phyloP scores from a whole-genome alignment of 1,139 yeast species.

The Debaryomyces udenii region DNA sequence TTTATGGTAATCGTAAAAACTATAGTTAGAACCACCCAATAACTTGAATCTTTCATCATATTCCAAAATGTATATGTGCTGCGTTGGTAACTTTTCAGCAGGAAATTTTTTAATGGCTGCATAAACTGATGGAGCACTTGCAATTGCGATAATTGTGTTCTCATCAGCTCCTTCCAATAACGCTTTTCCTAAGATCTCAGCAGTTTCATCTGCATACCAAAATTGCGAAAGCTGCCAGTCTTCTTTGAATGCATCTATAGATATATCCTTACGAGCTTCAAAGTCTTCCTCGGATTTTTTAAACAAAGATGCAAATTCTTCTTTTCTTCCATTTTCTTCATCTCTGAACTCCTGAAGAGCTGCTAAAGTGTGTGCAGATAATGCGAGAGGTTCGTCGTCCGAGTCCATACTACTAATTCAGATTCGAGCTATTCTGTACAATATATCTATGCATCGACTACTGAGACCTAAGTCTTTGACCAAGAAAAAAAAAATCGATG shows the following conservation, averaged over 20 bases:
- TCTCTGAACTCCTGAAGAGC: conserved; percentile 71
- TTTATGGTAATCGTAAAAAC: conserved; percentile 71
- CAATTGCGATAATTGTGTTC: conserved; percentile 70
- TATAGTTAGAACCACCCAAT: conserved; percentile 65
- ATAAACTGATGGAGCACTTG: conserved; percentile 90
- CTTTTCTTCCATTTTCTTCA: conserved; percentile 64
- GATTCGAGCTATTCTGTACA: too few species aligned
- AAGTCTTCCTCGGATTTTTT: conserved; percentile 61
- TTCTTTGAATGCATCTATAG: conserved; percentile 74
- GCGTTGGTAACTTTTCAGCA: conserved; percentile 57
- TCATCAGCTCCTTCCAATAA: conserved; percentile 74
- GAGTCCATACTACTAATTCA: conserved; percentile 34
- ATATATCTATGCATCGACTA: too few species aligned
- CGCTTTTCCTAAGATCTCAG: conserved; percentile 66
- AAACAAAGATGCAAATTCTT: conserved; percentile 60
- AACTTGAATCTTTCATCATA: conserved; percentile 74
- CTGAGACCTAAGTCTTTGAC: too few species aligned
- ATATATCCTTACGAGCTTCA: conserved; percentile 28
- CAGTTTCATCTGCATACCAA: conserved; percentile 81
- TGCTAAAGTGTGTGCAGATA: conserved; percentile 74
- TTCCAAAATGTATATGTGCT: conserved; percentile 74
- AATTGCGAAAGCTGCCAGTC: conserved; percentile 95
- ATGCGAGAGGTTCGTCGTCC: conserved; percentile 47
- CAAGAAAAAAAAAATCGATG: conserved; percentile 3
- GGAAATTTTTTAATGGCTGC: conserved; percentile 72